Evolutionary conservation across 2,329 filamentous ascomycete genomes (phyloP).

Genomic region (Malbranchea cinnamomea): DNA sequence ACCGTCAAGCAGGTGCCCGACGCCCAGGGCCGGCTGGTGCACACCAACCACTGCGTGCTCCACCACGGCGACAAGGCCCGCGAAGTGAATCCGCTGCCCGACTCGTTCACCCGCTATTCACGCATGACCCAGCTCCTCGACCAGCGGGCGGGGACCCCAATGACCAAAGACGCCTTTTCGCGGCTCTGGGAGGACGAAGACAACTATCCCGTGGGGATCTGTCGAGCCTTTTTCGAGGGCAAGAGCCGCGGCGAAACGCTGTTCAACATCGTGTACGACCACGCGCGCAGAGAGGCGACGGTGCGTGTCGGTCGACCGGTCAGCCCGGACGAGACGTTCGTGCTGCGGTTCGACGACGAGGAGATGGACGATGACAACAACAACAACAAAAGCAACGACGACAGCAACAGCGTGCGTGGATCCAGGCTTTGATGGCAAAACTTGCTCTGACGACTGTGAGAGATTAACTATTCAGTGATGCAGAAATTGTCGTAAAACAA

Average conservation of each 20-base stretch:
- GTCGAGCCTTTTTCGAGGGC: slow-evolving; percentile 16
- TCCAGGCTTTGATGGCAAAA: no score
- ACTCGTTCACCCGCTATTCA: slow-evolving; percentile 13
- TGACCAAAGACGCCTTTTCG: slow-evolving; percentile 10
- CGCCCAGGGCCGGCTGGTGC: slow-evolving; percentile 10
- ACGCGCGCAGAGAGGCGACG: slow-evolving; percentile 16
- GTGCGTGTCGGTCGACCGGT: slow-evolving; percentile 22
- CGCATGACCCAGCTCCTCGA: slow-evolving; percentile 17
- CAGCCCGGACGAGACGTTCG: slow-evolving; percentile 14
- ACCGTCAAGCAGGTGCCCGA: slow-evolving; percentile 8
- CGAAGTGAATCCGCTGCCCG: slow-evolving; percentile 12
- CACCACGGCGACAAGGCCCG: slow-evolving; percentile 10
- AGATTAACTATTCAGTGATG: no score
- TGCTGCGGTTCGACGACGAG: no score
- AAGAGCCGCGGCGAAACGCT: slow-evolving; percentile 18
- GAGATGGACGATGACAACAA: no score
- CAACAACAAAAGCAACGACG: no score
- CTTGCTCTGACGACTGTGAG: no score
- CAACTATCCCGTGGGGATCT: slow-evolving; percentile 20
- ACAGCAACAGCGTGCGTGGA: no score
- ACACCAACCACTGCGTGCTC: slow-evolving; percentile 20
- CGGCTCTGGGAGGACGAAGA: slow-evolving; percentile 21
- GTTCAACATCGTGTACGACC: slow-evolving; percentile 28
- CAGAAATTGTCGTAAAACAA: no score
- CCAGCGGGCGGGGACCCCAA: slow-evolving; percentile 9